Base-by-base conservation (phyloP, 306 rosid species). In the Medicago ruthenica region DNA sequence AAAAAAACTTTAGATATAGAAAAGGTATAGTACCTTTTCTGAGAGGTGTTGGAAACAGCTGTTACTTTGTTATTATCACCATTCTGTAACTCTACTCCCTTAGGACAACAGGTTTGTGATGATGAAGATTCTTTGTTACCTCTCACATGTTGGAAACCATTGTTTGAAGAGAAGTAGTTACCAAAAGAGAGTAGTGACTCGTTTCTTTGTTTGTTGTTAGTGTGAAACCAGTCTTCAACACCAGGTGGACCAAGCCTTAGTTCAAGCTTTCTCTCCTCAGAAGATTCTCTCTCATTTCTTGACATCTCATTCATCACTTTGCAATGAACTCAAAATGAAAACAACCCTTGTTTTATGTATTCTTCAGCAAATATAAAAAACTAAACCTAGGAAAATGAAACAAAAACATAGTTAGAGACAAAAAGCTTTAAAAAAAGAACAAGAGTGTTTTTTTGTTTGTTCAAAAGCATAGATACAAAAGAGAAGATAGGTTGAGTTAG, bases 221-320 rank as follows among this genome's bases (percentile, higher is more conserved):
- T 48, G 61, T 51, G 42, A 57, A 85, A 53, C 93, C 97, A 92
- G 24, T 90, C 80, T 63, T 88, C 87, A 58, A 87, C 22, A 59
- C 98, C 91, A 1, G 99, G 99, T 27, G 96, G 97, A 50, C 86
- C 97, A 61, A 96, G 97, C 79, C 89, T 92, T 5, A 96, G 92
- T 81, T 92, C 99, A 4, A 96, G 85, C 65, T 85, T 92, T 12
- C 86, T 87, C 80, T 93, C 98, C 54, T 91, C 97, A n/a, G 92
- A 86, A 22, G 55, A 79, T 36, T 85, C 82, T 59, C 75, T 82
- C 54, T 83, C 89, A 78, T 82, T 88, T 78, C 88, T 82, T 63
- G 87, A 71, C 70, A 89, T 78, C 47, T 80, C 89, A 68, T 87
- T 89, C 94, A 90, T 90, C 74, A 17, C 53, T 58, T 59, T 21